phyloP scores from a whole-genome alignment of 2,329 filamentous ascomycete genomes.

The Epichloe elymi region DNA sequence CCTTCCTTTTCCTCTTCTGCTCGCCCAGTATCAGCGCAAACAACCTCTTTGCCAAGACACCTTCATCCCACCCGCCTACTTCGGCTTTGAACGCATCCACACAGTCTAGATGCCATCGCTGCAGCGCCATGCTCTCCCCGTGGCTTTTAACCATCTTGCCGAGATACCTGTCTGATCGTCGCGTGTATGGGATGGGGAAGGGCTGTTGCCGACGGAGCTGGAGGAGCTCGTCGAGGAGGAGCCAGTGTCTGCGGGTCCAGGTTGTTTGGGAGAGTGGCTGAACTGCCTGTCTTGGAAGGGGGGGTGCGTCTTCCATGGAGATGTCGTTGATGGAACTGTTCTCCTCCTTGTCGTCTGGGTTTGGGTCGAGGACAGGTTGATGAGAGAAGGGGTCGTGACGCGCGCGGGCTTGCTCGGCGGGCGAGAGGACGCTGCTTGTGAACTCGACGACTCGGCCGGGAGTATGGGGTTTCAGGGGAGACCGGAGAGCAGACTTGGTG shows the following conservation, averaged over 20 bases:
- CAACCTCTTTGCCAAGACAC: constrained; percentile 35
- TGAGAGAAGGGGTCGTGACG: constrained; percentile 14
- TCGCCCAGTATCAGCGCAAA: constrained; percentile 41
- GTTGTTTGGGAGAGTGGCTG: constrained; percentile 25
- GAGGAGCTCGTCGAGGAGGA: constrained; percentile 37
- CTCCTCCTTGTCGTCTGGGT: constrained; percentile 22
- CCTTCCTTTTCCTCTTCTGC: constrained; percentile 16
- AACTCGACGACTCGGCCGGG: constrained; percentile 47
- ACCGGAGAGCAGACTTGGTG: constrained; percentile 42
- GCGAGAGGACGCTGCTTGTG: constrained; percentile 35
- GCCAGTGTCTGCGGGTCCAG: constrained; percentile 42
- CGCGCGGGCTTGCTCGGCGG: constrained; percentile 25
- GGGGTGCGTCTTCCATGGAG: constrained; percentile 16
- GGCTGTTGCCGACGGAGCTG: constrained; percentile 32
- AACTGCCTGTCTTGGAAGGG: constrained; percentile 6
- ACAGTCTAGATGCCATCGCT: constrained; percentile 45
- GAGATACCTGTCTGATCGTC: constrained; percentile 24
- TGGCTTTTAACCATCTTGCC: constrained; percentile 36
- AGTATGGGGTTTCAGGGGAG: constrained; percentile 43
- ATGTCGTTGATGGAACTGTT: constrained; percentile 15
- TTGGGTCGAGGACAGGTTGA: constrained; percentile 1
- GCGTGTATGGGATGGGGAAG: constrained; percentile 17
- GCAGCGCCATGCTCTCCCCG: constrained; percentile 33
- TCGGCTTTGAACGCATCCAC: constrained; percentile 38
- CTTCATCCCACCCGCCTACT: constrained; percentile 37